Base-by-base conservation (phyloP, 495 filamentous ascomycete genomes). In the Neurospora sp. region DNA sequence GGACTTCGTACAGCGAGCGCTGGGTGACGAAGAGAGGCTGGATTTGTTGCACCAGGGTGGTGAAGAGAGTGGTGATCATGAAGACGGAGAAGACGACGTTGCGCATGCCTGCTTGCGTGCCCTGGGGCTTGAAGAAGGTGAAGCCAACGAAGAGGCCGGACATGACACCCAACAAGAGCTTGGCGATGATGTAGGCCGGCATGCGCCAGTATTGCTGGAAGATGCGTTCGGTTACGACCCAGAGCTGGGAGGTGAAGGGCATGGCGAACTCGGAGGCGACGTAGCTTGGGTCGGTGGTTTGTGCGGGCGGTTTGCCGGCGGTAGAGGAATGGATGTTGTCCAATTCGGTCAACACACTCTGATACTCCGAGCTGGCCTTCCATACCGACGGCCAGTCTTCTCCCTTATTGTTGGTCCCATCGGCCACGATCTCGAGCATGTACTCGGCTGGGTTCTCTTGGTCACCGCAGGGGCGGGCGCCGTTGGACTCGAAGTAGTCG, bases 401-500 rank as follows among this genome's bases (percentile, higher is more conserved):
- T 48, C 91, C 87, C 20, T 88, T 74, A 75, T 69, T 48, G 76
- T 78, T 79, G 40, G 72, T 59, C 41, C 90, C 91, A 83, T 86
- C 80, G 70, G 92, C 93, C 76, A 93, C 93, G 38, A 92, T 89
- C 78, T 94, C 92, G 48, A 96, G 85, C 91, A 96, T 94, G 89
- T 90, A 97, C 82, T 97, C 93, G 5, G 93, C 93, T n/a, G 84
- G 84, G 76, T 90, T 96, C 42, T 89, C 91, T 16, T 90, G 88
- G 0, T 76, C 76, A 8, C 88, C 88, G 76, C 92, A 95, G 10
- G 80, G 93, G 87, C 23, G 83, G 5, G 89, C 89, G 39, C 93
- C 93, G 74, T 94, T 92, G 35, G 81, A 80, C 78, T 94, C 90
- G 74, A 84, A 85, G 69, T 85, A 85, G 1, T 76, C 66, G 11